Evolutionary conservation across 2,329 filamentous ascomycete species (phyloP), one percentile per base, ranked within the genome.

Genomic region (Penicillium hesseltinei): DNA sequence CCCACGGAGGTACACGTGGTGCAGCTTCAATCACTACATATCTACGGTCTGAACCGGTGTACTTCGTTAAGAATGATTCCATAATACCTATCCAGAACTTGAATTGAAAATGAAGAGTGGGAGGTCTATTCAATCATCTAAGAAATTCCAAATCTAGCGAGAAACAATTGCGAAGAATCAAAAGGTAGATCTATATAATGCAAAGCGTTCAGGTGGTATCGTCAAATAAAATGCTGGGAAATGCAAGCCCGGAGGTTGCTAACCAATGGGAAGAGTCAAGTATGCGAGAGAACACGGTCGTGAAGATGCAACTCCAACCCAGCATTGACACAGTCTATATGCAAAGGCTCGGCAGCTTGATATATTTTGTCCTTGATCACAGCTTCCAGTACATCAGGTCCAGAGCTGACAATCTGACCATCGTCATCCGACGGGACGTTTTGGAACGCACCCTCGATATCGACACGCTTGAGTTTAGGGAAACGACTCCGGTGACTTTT

Each of bases 391-490:
- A 21, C n/a, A 2, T 39, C 25, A 0, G 40, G 19, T 1, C 19
- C 25, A 4, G 35, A 36, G 21, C 13, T 29, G 7, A 27, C 35
- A 27, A 19, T 19, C 11, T 60, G 58, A 8, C 51, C 64, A 7
- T 61, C 62, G 2, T 64, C 61, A 21, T 68, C 67, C n/a, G 62
- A 63, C 2, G 65, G 58, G 13, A 63, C 62, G 4, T 67, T 62
- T 19, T 66, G 68, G 49, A 72, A 72, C 36, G 62, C 60, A 0
- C 69, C 69, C 42, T 72, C 69, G 6, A 71, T 63, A 21, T 69
- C 62, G 2, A 72, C 7, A 4, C 56, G 51, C 15, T 52, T 54
- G 19, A 72, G 54, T 0, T 17, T n/a, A 7, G 57, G 53, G 50
- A 70, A 65, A 8, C 54, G 59, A 10, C 53, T 56, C n/a, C 40